Base-by-base conservation (phyloP, 2,329 filamentous ascomycete species). In the Neofusicoccum kwambonambiense region DNA sequence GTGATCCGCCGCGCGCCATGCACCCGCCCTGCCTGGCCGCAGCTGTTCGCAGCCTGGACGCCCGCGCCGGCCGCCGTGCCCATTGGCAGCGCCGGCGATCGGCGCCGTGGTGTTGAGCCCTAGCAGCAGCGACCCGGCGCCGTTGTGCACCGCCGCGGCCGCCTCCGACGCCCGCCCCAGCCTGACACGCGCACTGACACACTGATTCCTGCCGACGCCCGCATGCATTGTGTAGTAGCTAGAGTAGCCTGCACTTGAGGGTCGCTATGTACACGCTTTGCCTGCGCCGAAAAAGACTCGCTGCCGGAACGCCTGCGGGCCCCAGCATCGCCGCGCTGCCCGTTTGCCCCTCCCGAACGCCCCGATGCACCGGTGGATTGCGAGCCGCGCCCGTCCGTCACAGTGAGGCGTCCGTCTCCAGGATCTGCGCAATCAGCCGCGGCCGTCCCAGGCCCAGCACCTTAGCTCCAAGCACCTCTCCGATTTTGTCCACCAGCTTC, bases 401-500 rank as follows among this genome's bases (percentile, higher is more conserved):
- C 27, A 67, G 56, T 37, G 49, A 54, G 6, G 65, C 57, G 51
- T 66, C 62, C 34, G 41, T 57, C 35, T 79, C 78, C 65, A 81
- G 62, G 31, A 80, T 73, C n/a, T 76, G 77, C 34, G 71, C 70
- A 6, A 77, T 71, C 52, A 81, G 64, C 6, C 70, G 71, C 42
- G 70, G 71, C 67, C 78, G 72, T n/a, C 76, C 76, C 52, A 73
- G 70, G 52, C 75, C 73, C 44, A 79, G 75, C 11, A 83, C 71
- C 62, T 73, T 76, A 22, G 75, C 74, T 1, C 76, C 77, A 7
- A 83, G 67, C 4, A 80, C 72, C 35, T 81, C 78, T 7, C 82
- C 82, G 5, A 83, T 69, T 61, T 74, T 78, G 31, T 79, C 80
- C n/a, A 70, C 70, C 9, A 83, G 68, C 47, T 75, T 71, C 17